These are phyloP conservation scores for Naganishia antarctica DNA, from an alignment of 768 basidiomycete genomes.

Conservation along the genomic window DNA sequence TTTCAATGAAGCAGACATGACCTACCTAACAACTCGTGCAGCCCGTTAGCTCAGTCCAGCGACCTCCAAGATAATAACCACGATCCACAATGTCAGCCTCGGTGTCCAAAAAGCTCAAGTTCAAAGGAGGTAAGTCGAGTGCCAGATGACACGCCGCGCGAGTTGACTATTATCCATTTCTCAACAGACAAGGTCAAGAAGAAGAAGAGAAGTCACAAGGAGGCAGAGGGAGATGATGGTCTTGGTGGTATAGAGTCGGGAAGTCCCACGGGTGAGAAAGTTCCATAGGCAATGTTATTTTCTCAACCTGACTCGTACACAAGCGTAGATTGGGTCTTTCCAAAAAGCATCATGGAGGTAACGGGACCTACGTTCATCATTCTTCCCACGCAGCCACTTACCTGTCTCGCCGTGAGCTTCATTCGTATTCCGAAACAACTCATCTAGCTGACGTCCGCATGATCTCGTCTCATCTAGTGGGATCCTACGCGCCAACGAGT, in stretches of 20 bases:
- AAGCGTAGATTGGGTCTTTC: slow-evolving; percentile 45
- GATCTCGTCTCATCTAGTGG: slow-evolving; percentile 37
- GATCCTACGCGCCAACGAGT: slow-evolving; percentile 43
- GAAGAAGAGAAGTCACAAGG: slow-evolving; percentile 46
- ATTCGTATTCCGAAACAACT: too few species aligned
- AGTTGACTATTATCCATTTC: background rate
- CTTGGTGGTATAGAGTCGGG: slow-evolving; percentile 37
- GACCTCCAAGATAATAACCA: too few species aligned
- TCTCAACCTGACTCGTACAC: background rate
- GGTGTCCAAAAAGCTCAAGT: slow-evolving; percentile 47
- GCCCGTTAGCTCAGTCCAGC: too few species aligned
- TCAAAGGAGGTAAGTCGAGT: slow-evolving; percentile 43
- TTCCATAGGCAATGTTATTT: background rate
- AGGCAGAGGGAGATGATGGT: slow-evolving; percentile 29
- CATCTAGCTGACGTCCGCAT: too few species aligned
- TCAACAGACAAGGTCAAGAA: slow-evolving; percentile 36
- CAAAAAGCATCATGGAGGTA: slow-evolving; percentile 40
- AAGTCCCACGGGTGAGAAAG: slow-evolving; percentile 43
- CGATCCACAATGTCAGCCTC: slow-evolving; percentile 29
- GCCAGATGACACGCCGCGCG: background rate
- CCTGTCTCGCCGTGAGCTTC: slow-evolving; percentile 47
- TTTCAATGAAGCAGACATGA: too few species aligned
- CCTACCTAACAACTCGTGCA: too few species aligned
- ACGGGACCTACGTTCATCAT: slow-evolving; percentile 45
- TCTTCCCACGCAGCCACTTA: slow-evolving; percentile 41